Base-by-base conservation (phyloP, 2,329 filamentous ascomycete genomes). In the Ophiocordyceps australis region DNA sequence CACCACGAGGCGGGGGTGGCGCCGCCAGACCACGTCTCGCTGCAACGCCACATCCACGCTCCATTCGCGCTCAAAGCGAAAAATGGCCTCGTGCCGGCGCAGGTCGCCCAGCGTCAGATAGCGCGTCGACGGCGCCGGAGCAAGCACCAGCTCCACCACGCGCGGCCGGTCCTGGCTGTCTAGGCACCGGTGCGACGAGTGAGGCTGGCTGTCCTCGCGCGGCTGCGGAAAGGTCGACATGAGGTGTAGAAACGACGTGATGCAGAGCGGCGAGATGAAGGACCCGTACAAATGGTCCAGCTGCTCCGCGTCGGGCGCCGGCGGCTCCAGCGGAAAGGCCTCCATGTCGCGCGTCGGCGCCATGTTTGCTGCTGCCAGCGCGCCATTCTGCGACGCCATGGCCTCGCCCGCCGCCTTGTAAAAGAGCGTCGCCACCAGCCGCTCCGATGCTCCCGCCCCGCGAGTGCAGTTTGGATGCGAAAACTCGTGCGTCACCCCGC, bases 61-160 rank as follows among this genome's bases (percentile, higher is more conserved):
- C 80, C 81, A 91, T 47, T 86, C 78, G 34, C 72, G 67, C 62
- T 92, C 81, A 41, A 91, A 91, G 12, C 73, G 65, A 55, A 79
- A 82, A 31, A 92, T 72, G 31, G 72, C 68, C 52, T 86, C 79
- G 46, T 91, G 75, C 42, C 78, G 78, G 34, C 79, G 67, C 38
- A 91, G 55, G 36, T 83, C 77, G 3, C 62, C 55, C 12, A 86
- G 41, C 40, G 70, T 56, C 39, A 79, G 50, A 49, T 77, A 80
- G 38, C 69, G 62, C 3, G 60, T 54, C 8, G 63, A 58, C 2
- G 69, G 70, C 0, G 63, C 60, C 1, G 74, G 67, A 2, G 65
- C 62, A 27, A 80, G 57, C 0, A 63, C 64, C 25, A 78, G 49
- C 48, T 80, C 74, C 27, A 78, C 73, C 11, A 80, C 67, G 14